Evolutionary conservation across 192 early-diverging fungal species (phyloP), one percentile per base, ranked within the genome.

Genomic region (Backusella liffmaniae): DNA sequence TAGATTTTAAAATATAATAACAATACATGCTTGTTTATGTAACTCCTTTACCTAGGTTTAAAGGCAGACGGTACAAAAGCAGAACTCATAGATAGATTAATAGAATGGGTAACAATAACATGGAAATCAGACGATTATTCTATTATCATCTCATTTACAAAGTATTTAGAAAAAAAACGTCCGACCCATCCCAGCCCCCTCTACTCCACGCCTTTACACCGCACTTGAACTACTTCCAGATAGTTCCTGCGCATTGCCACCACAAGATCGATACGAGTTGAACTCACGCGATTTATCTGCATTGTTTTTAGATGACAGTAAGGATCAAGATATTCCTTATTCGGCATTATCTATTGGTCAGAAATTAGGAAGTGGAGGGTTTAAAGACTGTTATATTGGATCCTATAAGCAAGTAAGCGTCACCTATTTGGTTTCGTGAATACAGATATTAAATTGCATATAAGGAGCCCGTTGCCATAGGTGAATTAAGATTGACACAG

Each of bases 321-420:
- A 86, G 53, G 81, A 87, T 41, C 82, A 84, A 7, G 90, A 91
- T 65, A 93, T 93, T 66, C 74, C 84, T 0, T 91, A 86, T 26
- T 85, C 90, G 23, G 82, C 88, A 59, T 80, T 93, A 3, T 80
- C 82, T 41, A 72, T 92, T 65, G 89, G 89, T 30, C 80, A 82
- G 35, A 93, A 93, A 79, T 81, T 93, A 13, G 92, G 92, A 5
- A 88, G 90, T 5, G 92, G 92, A 12, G 92, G 92, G 12, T 93
- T 93, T 82, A 93, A 93, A 73, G 92, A 93, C 73, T 93, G 92
- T 78, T 93, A 87, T 76, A 79, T 83, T 0, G 67, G 67, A 23
- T 21, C 37, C 10, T 69, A 69, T 69, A 53, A 41, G 44, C 16
- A 30, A n/a, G 36, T 62, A 29, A 12, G 29, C 66, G 1, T 29